These are phyloP conservation scores for Phytopythium aichiense DNA, from an alignment of 352 stramenopile species.

Conservation along the genomic window DNA sequence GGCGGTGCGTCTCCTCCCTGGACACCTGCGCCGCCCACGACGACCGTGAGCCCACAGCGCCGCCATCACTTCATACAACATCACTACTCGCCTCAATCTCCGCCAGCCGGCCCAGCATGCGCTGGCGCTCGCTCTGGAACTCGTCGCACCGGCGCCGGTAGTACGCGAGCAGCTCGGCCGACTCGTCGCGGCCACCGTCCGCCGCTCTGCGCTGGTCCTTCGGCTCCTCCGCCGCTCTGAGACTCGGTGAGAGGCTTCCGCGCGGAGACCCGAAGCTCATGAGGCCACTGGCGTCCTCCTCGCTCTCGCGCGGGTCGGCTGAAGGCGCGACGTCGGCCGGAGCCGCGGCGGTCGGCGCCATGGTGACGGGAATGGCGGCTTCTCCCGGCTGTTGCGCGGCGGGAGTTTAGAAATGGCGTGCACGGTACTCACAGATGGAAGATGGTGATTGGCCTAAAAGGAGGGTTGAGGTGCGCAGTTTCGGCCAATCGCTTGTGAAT, in stretches of 20 bases:
- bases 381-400: background rate
- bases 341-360: slow-evolving; percentile 2
- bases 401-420: background rate
- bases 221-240: slow-evolving; percentile 13
- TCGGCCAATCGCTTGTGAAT: background rate
- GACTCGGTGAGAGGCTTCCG: slow-evolving; percentile 24
- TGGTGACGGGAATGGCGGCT: background rate
- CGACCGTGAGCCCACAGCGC: background rate
- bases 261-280: slow-evolving; percentile 53
- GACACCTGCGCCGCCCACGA: slow-evolving; percentile 33
- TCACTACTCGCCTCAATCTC: slow-evolving; percentile 40
- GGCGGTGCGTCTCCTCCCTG: slow-evolving; percentile 68
- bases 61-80: background rate
- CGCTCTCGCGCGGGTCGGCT: background rate
- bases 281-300: slow-evolving; percentile 27
- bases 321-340: background rate
- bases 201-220: background rate
- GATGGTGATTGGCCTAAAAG: background rate
- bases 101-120: slow-evolving; percentile 44
- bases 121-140: slow-evolving; percentile 60
- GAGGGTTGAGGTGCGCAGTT: background rate
- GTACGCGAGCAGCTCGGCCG: slow-evolving; percentile 42
- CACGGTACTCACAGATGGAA: background rate
- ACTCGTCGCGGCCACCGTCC: slow-evolving; percentile 11
- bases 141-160: slow-evolving; percentile 62